These are phyloP conservation scores for Yamadazyma sp. DNA, from an alignment of 1,139 yeast species.

Conservation along the genomic window DNA sequence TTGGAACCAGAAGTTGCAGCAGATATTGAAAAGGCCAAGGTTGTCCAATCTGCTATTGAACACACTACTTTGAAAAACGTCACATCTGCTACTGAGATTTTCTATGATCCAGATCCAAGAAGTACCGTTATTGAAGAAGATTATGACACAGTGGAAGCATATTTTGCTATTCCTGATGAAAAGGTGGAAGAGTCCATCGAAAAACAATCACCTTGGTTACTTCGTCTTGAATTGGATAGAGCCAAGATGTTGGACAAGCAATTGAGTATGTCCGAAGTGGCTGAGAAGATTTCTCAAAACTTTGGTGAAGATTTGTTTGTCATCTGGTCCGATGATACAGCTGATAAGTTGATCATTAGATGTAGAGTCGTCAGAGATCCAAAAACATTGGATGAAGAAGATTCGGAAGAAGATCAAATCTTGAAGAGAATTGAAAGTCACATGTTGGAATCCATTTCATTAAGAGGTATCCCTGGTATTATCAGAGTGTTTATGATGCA, in stretches of 20 bases:
- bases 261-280: conserved; percentile 97
- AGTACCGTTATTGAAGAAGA: conserved; percentile 95
- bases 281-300: conserved; percentile 89
- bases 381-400: conserved; percentile 89
- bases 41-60: conserved; percentile 94
- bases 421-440: conserved; percentile 93
- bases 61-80: conserved; percentile 94
- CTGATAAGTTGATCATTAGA: conserved; percentile 93
- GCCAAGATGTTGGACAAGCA: conserved; percentile 98
- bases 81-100: conserved; percentile 95
- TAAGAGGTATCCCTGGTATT: conserved; percentile 95
- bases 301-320: conserved; percentile 95
- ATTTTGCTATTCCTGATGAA: conserved; percentile 96
- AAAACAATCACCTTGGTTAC: conserved; percentile 96
- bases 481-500: conserved; percentile 93
- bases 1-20: conserved; percentile 75
- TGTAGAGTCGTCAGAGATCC: conserved; percentile 99
- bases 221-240: conserved; percentile 95
- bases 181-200: conserved; percentile 91
- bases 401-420: conserved; percentile 96
- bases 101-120: conserved; percentile 97
- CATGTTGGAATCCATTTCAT: conserved; percentile 91
- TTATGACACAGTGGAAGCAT: conserved; percentile 94
- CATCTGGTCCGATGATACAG: conserved; percentile 99
- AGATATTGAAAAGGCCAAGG: conserved; percentile 92